These are phyloP conservation scores for Acer saccharum DNA, from an alignment of 345 rosid genomes.

Conservation along the genomic window DNA sequence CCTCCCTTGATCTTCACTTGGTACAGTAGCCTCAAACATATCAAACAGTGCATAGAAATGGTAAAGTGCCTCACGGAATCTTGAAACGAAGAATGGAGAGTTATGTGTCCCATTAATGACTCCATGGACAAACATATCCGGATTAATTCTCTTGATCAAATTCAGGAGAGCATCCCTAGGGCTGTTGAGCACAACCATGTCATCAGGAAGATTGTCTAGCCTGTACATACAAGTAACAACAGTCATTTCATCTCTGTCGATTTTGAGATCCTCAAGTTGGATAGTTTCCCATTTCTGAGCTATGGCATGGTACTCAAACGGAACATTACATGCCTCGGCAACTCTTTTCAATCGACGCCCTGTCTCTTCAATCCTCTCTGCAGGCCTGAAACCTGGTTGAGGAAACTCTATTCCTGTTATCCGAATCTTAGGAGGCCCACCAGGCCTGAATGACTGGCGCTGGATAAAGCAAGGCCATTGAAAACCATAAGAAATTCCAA, in stretches of 20 bases:
- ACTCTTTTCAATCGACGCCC: conserved; percentile 50
- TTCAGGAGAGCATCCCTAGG: conserved; percentile 51
- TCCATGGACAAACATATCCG: conserved; percentile 44
- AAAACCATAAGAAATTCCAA: conserved; percentile 55
- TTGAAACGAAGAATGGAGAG: conserved; percentile 52
- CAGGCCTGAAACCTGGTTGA: conserved; percentile 58
- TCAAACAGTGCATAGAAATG: conserved; percentile 61
- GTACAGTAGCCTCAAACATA: conserved; percentile 46
- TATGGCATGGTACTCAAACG: conserved; percentile 52
- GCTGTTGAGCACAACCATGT: conserved; percentile 41
- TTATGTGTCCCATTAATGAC: conserved; percentile 44
- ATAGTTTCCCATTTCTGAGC: conserved; percentile 64
- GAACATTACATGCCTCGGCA: conserved; percentile 42
- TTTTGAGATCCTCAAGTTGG: conserved; percentile 45
- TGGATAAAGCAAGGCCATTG: conserved; percentile 68
- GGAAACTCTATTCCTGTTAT: conserved; percentile 61
- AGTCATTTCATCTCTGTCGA: conserved; percentile 41
- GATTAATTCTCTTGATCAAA: conserved; percentile 47
- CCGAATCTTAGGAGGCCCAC: conserved; percentile 59
- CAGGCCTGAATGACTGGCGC: conserved; percentile 42
- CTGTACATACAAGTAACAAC: conserved; percentile 44
- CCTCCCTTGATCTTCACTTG: conserved; percentile 48
- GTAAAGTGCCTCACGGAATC: conserved; percentile 61
- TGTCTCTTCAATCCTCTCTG: conserved; percentile 52
- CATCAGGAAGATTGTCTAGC: conserved; percentile 52